Evolutionary conservation across 2,329 filamentous ascomycete genomes (phyloP).

Genomic region (Pyricularia grisea): DNA sequence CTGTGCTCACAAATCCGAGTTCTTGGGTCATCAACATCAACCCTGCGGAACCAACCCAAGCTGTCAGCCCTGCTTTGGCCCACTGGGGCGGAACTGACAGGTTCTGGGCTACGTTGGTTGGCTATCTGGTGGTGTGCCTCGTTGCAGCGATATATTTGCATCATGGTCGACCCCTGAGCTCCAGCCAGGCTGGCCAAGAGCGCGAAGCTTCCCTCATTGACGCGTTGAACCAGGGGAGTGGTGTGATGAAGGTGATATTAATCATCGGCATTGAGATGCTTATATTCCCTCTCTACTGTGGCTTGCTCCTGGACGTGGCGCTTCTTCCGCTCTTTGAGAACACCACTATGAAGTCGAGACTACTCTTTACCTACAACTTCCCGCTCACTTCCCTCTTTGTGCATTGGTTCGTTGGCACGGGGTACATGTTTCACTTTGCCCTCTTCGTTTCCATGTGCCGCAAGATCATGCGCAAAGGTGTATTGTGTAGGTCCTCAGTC

Average conservation of each 20-base stretch:
- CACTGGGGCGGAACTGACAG: conserved; percentile 59
- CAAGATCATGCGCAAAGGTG: conserved; percentile 91
- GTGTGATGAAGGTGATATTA: conserved; percentile 93
- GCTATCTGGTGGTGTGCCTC: conserved; percentile 69
- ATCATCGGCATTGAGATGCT: conserved; percentile 99
- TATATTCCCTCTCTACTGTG: conserved; percentile 91
- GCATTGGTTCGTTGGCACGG: conserved; percentile 97
- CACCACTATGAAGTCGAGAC: conserved; percentile 65
- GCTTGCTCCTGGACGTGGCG: conserved; percentile 78
- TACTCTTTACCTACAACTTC: conserved; percentile 67
- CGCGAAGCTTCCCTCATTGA: conserved; percentile 76
- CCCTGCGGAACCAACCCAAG: conserved; percentile 24
- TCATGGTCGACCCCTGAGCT: conserved; percentile 59
- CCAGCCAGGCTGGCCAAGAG: conserved; percentile 42
- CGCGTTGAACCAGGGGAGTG: conserved; percentile 81
- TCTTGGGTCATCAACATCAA: conserved; percentile 51
- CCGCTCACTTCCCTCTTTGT: conserved; percentile 91
- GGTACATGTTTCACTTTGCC: conserved; percentile 99
- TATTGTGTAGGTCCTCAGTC: conserved; percentile 60
- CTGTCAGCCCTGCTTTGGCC: conserved; percentile 48
- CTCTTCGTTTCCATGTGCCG: conserved; percentile 98
- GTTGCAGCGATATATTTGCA: conserved; percentile 72
- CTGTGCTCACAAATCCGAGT: conserved; percentile 32
- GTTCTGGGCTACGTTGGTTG: conserved; percentile 64
- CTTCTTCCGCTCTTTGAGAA: conserved; percentile 81